phyloP scores from a whole-genome alignment of 768 basidiomycete genomes.

The Tylopilus sp. region DNA sequence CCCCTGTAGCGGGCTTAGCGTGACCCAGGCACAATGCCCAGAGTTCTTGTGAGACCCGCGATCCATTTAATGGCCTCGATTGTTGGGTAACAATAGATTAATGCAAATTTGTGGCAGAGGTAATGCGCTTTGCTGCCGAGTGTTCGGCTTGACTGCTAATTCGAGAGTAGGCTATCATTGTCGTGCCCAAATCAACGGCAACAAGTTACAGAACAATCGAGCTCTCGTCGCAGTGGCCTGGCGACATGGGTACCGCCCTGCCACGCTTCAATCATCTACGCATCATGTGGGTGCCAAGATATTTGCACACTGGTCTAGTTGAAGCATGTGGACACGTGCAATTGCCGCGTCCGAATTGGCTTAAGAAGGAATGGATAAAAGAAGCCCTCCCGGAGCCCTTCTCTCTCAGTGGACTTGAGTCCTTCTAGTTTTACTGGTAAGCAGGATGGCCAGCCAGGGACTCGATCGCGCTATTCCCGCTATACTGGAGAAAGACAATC shows the following conservation, averaged over 20 bases:
- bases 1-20: neutral
- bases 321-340: neutral
- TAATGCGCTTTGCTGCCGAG: neutral
- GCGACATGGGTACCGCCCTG: neutral
- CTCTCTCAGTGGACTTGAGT: neutral
- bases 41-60: neutral
- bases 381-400: neutral
- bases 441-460: slow-evolving; percentile 10
- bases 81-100: neutral
- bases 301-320: neutral
- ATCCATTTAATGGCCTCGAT: neutral
- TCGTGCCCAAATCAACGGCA: neutral
- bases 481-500: slow-evolving; percentile 12
- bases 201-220: neutral
- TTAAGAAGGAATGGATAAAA: slow-evolving; percentile 8
- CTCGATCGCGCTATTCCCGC: slow-evolving; percentile 8
- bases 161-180: neutral
- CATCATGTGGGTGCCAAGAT: neutral
- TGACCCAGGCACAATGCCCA: neutral
- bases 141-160: neutral
- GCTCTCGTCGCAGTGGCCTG: neutral
- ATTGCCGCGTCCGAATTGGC: neutral
- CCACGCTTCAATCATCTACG: neutral
- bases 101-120: neutral
- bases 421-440: neutral